Evolutionary conservation across 352 stramenopile genomes (phyloP), one percentile per base, ranked within the genome.

Genomic region (Phytophthora cactorum): DNA sequence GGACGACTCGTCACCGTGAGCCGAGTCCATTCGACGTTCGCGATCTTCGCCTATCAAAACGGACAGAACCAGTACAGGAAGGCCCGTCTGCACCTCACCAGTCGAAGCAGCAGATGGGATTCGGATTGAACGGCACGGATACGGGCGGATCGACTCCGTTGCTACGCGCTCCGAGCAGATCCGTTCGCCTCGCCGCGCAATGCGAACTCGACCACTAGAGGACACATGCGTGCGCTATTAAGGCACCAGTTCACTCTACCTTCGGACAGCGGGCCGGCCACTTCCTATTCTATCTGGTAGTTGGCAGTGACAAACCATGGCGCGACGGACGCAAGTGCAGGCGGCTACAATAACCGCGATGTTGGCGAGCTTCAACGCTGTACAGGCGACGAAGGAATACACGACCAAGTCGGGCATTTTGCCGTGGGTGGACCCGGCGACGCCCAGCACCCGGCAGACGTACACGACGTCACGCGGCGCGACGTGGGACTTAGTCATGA

Each of bases 401-500:
- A 39, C 67, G 36, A 85, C 82, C 43, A 86, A 89, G 55, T 90
- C 81, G 17, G 79, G 81, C 7, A 75, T 92, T 34, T 46, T 75
- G 15, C 55, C 74, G 4, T 94, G 84, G 84, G 79, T 94, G 34
- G 86, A 94, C 57, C 74, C 79, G 1, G 63, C 56, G 12, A 94
- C 84, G 8, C 81, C 86, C 0, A 61, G 52, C 1, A 44, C 78
- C 14, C 63, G 58, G 8, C 72, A 86, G 27, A 75, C 58, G 10
- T 90, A 89, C 60, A 64, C 70, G 32, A 80, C 56, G n/a, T 86
- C 86, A 6, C 79, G 84, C 25, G 87, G 87, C 17, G 75, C 76
- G 4, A 57, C 45, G 4, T 91, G 82, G 80, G 46, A 89, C 9
- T 66, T 95, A 46, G 76, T 91, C 28, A 91, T 93, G 79, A 93